These are phyloP conservation scores for Penicillium decumbens DNA, from an alignment of 2,329 filamentous ascomycete genomes.

Conservation along the genomic window DNA sequence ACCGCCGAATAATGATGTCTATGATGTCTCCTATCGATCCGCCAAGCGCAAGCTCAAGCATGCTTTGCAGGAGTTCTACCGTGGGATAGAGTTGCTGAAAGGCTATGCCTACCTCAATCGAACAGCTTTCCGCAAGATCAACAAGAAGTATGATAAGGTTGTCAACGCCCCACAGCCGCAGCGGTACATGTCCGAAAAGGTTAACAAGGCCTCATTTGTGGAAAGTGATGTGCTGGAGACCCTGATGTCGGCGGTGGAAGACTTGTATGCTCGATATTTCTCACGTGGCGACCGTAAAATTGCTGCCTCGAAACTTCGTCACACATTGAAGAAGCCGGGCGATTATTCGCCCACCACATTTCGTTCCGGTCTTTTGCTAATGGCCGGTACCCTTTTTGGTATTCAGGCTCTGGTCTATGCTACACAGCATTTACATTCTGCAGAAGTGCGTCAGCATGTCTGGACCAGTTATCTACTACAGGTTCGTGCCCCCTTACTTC, in stretches of 20 bases:
- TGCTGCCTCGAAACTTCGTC: slow-evolving; percentile 78
- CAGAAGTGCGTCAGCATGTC: slow-evolving; percentile 47
- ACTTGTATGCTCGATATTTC: slow-evolving; percentile 91
- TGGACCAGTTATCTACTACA: slow-evolving; percentile 68
- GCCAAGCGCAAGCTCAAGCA: slow-evolving; percentile 90
- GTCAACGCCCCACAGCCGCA: slow-evolving; percentile 71
- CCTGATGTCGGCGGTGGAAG: slow-evolving; percentile 75
- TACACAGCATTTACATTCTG: slow-evolving; percentile 47
- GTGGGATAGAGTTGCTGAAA: slow-evolving; percentile 84
- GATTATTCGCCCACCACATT: slow-evolving; percentile 58
- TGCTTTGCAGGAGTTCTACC: slow-evolving; percentile 88
- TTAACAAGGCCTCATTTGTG: slow-evolving; percentile 87
- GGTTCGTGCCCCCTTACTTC: slow-evolving; percentile 33
- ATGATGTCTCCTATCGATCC: slow-evolving; percentile 71
- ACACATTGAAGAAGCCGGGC: slow-evolving; percentile 57
- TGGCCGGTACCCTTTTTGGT: slow-evolving; percentile 61
- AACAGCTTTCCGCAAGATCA: slow-evolving; percentile 93
- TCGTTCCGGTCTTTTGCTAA: slow-evolving; percentile 62
- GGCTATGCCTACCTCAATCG: slow-evolving; percentile 85
- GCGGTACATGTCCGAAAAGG: slow-evolving; percentile 84
- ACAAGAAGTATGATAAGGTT: slow-evolving; percentile 97
- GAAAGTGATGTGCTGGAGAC: slow-evolving; percentile 78
- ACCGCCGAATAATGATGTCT: slow-evolving; percentile 54
- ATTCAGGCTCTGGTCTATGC: slow-evolving; percentile 64
- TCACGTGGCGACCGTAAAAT: slow-evolving; percentile 90